Percentiles rank a stretch among this genome's conserved stretches.
Conservation (phyloP, 2,329 filamentous ascomycete species). For the Diplodia scrobiculata region DNA sequence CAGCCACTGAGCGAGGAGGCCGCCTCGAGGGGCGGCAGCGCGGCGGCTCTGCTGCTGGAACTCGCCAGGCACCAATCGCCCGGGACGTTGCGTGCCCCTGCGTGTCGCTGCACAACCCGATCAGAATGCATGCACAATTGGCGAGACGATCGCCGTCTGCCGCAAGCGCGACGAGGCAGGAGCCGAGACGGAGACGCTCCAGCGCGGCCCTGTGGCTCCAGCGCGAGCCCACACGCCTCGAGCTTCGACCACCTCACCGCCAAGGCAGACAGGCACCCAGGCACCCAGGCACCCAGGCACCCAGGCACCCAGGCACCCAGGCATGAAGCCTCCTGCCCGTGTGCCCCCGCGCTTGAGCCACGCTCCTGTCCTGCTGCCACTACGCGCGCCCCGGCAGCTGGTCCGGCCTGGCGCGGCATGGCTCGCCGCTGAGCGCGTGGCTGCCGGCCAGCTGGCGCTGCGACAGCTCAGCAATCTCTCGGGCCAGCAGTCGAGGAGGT, state of each 20-base stretch:
- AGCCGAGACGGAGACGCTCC: neutral
- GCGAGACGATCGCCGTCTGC: conserved; percentile 6
- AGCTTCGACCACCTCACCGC: neutral
- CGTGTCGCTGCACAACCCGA: conserved; percentile 11
- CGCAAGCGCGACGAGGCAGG: neutral
- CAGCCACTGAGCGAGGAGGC: conserved; percentile 10
- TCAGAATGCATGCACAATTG: conserved; percentile 17
- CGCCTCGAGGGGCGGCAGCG: conserved; percentile 8
- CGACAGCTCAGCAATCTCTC: conserved; percentile 19
- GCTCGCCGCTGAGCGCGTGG: conserved; percentile 18
- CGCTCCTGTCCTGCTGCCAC: neutral
- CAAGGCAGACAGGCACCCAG: conserved; percentile 1
- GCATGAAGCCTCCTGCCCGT: neutral
- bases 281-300: neutral
- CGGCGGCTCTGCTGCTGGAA: conserved; percentile 24
- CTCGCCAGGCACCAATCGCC: conserved; percentile 21
- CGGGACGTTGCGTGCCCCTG: conserved; percentile 24
- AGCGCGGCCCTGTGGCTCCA: no score
- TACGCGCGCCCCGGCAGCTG: neutral
- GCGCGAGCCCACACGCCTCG: no score
- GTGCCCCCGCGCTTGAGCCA: neutral
- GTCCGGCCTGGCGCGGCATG: conserved; percentile 10
- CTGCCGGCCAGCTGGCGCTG: conserved; percentile 15
- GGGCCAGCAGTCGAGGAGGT: neutral
- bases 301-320: neutral